A percentile compares a stretch with the other conserved stretches of the same genome.
phyloP scores from a whole-genome alignment of 108 stramenopile species.

The Cyclostephanos invisitatus region DNA sequence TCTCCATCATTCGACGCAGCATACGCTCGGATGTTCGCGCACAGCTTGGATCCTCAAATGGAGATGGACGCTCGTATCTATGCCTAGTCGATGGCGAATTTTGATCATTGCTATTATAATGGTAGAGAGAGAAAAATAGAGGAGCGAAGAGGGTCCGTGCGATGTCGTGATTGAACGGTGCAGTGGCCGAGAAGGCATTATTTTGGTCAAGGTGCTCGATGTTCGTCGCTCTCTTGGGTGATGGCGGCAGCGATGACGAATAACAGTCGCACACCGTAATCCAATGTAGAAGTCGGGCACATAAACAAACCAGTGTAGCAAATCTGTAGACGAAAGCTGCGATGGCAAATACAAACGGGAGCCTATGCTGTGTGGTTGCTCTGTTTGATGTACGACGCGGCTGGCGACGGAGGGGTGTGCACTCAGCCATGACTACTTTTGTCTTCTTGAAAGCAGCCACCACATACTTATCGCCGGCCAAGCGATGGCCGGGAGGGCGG shows the following conservation, averaged over 20 bases:
- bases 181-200: conserved; percentile 16
- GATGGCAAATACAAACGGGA: neutral
- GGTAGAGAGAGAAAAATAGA: conserved; percentile 37
- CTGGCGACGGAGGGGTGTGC: neutral
- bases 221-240: conserved; percentile 2
- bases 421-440: neutral
- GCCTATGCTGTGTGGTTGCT: neutral
- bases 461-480: too few relatives aligned
- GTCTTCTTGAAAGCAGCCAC: neutral
- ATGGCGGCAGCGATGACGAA: neutral
- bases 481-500: too few relatives aligned
- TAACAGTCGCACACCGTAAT: neutral
- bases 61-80: conserved; percentile 26
- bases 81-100: conserved; percentile 16
- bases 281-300: neutral
- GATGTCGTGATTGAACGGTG: conserved; percentile 47
- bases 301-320: neutral
- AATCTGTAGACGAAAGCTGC: neutral
- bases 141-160: conserved; percentile 48
- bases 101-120: conserved; percentile 21
- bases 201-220: neutral
- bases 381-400: too few relatives aligned
- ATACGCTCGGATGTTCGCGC: conserved; percentile 45
- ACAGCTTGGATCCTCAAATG: conserved; percentile 43
- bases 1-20: conserved; percentile 58